phyloP scores from a whole-genome alignment of 1,284 basidiomycete genomes.

The Cerrena zonata region DNA sequence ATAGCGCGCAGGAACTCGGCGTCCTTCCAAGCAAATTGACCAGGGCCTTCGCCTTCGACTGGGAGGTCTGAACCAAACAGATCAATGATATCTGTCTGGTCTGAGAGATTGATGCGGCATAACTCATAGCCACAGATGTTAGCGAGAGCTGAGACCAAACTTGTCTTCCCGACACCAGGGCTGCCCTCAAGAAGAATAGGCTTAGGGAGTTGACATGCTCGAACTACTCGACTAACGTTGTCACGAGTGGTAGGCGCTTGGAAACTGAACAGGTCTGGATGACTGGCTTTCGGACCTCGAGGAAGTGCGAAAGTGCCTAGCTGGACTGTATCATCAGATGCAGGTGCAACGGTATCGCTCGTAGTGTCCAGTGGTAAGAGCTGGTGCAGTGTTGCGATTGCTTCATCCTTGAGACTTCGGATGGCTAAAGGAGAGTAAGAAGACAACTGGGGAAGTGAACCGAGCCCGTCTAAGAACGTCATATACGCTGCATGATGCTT shows the following conservation, averaged over 20 bases:
- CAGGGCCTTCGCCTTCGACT: slow-evolving; percentile 84
- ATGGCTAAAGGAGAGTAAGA: slow-evolving; percentile 49
- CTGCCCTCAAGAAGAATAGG: slow-evolving; percentile 95
- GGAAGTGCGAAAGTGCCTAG: slow-evolving; percentile 76
- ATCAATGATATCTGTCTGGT: slow-evolving; percentile 96
- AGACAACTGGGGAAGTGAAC: slow-evolving; percentile 66
- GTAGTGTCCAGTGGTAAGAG: slow-evolving; percentile 41
- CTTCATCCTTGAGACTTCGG: slow-evolving; percentile 44
- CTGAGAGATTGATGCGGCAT: slow-evolving; percentile 96
- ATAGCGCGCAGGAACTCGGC: slow-evolving; percentile 93
- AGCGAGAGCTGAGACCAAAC: slow-evolving; percentile 84
- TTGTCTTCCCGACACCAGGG: slow-evolving; percentile 99
- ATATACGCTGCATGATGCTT: slow-evolving; percentile 86
- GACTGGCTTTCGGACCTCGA: slow-evolving; percentile 45
- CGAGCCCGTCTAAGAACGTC: slow-evolving; percentile 81
- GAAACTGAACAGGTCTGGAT: slow-evolving; percentile 66
- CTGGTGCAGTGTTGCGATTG: slow-evolving; percentile 40
- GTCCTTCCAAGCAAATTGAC: slow-evolving; percentile 96
- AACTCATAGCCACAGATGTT: slow-evolving; percentile 74
- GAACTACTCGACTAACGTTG: slow-evolving; percentile 85
- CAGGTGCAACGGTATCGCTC: neutral
- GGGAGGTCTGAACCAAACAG: slow-evolving; percentile 96
- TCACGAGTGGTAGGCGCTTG: slow-evolving; percentile 83
- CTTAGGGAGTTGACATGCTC: slow-evolving; percentile 87
- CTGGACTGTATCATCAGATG: slow-evolving; percentile 28